Evolutionary conservation across 148 eudicot genomes (phyloP).

Genomic region (Rhododendron molle): DNA sequence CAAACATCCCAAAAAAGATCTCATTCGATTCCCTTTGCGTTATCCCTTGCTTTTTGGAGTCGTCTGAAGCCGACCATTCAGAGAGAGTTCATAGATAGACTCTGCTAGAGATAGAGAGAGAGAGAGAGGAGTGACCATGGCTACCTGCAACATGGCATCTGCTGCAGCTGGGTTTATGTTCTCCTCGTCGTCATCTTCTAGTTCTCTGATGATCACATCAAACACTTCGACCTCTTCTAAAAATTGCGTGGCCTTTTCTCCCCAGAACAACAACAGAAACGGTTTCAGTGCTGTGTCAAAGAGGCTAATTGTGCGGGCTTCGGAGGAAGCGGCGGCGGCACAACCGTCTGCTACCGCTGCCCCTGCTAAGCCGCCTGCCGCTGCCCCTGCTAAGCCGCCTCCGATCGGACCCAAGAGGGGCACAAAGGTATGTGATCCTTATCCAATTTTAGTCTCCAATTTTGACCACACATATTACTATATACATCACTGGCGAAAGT

Average conservation of each 20-base stretch:
- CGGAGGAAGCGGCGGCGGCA: slow-evolving; percentile 12
- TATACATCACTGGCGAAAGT: too few relatives aligned
- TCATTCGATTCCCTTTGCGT: background rate
- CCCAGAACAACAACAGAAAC: background rate
- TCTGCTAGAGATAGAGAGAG: background rate
- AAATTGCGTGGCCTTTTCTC: background rate
- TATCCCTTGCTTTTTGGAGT: background rate
- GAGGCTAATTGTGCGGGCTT: slow-evolving; percentile 14
- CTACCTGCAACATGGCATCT: slow-evolving; percentile 18
- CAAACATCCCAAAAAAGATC: background rate
- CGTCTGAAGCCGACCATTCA: background rate
- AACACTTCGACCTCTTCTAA: background rate
- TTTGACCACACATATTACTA: background rate
- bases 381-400: slow-evolving; percentile 9
- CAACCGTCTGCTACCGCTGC: slow-evolving; percentile 1
- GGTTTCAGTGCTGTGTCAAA: background rate
- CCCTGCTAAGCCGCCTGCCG: slow-evolving; percentile 10
- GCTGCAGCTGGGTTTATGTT: slow-evolving; percentile 14
- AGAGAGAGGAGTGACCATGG: slow-evolving; percentile 7
- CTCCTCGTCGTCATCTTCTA: background rate
- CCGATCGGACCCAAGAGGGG: slow-evolving; percentile 25
- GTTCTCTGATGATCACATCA: slow-evolving; percentile 10
- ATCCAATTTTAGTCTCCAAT: background rate
- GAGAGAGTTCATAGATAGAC: background rate
- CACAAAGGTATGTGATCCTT: slow-evolving; percentile 5